Base-by-base conservation (phyloP, 2,329 filamentous ascomycete species). In the Epichloe gansuensis region DNA sequence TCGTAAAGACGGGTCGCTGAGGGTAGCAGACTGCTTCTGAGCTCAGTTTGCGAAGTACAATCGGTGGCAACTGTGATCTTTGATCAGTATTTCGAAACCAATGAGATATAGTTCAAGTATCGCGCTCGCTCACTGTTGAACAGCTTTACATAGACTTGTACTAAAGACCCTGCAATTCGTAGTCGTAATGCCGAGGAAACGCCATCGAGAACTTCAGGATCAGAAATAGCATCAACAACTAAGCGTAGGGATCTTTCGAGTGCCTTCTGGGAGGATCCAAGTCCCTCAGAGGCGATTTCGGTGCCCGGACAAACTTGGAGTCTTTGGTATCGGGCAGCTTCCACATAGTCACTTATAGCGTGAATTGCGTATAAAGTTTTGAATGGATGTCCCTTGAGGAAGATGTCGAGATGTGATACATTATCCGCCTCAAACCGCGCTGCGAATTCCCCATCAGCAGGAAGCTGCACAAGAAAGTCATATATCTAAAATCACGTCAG, bases 301-400 rank as follows among this genome's bases (percentile, higher is more conserved):
- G 27, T 31, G n/a, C 40, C 1, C 36, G 47, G 3, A 63, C 60
- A 23, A 70, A 70, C 47, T 61, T 59, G 25, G 15, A 25, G 46
- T 36, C 31, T 46, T 41, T 51, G 59, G 58, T 60, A 68, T 62
- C 70, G 69, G 55, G 67, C 57, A 8, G 60, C 67, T 27, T 72
- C 68, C 40, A 89, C 72, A 62, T 82, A 84, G 51, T 81, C 75
- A 23, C 74, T 70, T 40, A 95, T 71, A 1, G 82, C 79, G 60
- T 84, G 76, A 1, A 89, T 68, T 3, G 84, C 84, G 63, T 90
- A 94, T 0, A 89, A 72, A 2, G 81, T 81, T 59, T 84, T 85
- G 71, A 82, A 89, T 2, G 84, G 84, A 53, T 85, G 81, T 0
- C 77, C 75, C 1, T 78, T 66, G 6, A 85, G 83, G 54, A 93